phyloP scores from a whole-genome alignment of 495 filamentous ascomycete genomes.

The Daldinia loculata region DNA sequence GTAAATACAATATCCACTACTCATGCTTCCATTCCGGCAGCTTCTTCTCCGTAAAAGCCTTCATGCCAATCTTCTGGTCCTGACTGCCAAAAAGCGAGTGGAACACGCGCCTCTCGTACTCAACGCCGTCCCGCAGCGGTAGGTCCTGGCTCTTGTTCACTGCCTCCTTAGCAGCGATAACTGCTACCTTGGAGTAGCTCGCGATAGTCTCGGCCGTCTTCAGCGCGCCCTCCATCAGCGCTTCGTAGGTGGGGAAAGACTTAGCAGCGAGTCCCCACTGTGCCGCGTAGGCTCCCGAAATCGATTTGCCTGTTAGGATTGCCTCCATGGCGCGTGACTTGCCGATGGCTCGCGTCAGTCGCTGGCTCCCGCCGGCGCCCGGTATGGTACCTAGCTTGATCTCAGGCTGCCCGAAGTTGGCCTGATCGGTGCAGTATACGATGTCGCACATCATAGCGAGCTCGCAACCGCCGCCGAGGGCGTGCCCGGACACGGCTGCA shows the following conservation, averaged over 20 bases:
- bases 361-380: conserved; percentile 89
- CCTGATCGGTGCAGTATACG: conserved; percentile 82
- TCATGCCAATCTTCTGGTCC: conserved; percentile 99
- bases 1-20: conserved; percentile 51
- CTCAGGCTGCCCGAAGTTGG: conserved; percentile 95
- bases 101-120: conserved; percentile 93
- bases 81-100: conserved; percentile 89
- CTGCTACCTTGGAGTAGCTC: conserved; percentile 76
- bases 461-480: conserved; percentile 94
- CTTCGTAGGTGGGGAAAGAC: conserved; percentile 81
- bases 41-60: conserved; percentile 92
- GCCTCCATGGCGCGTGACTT: conserved; percentile 94
- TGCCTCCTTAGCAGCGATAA: conserved; percentile 94
- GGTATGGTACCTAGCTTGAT: conserved; percentile 93
- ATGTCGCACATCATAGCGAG: conserved; percentile 98
- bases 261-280: conserved; percentile 90
- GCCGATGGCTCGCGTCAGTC: conserved; percentile 86
- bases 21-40: conserved; percentile 91
- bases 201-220: conserved; percentile 91
- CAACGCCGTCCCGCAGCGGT: conserved; percentile 84
- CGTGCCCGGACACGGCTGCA: conserved; percentile 92
- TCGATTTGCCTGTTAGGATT: conserved; percentile 85
- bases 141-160: conserved; percentile 97
- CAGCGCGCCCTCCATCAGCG: conserved; percentile 78
- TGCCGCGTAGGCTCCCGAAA: conserved; percentile 81